These are phyloP conservation scores for Calonectria fujianensis DNA, from an alignment of 2,329 filamentous ascomycete species.

Conservation along the genomic window DNA sequence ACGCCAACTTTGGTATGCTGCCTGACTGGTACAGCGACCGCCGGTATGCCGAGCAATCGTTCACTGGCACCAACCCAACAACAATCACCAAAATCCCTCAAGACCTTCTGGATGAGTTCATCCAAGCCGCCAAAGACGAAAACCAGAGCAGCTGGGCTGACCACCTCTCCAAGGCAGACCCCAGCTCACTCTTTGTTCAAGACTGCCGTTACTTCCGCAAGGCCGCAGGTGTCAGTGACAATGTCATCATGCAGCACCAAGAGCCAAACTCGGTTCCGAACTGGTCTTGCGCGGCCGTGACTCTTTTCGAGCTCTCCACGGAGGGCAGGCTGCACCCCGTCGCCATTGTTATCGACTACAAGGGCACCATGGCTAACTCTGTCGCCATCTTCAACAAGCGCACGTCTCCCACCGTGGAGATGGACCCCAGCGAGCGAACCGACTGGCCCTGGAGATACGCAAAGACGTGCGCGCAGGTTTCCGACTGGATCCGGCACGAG, in stretches of 20 bases:
- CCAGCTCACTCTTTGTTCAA: slow-evolving; percentile 62
- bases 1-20: slow-evolving; percentile 58
- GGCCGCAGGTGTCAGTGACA: slow-evolving; percentile 57
- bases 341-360: slow-evolving; percentile 69
- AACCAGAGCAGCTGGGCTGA: slow-evolving; percentile 59
- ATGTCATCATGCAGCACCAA: slow-evolving; percentile 54
- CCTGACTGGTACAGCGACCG: slow-evolving; percentile 66
- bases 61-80: slow-evolving; percentile 66
- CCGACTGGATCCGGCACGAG: slow-evolving; percentile 70
- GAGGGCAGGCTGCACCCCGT: slow-evolving; percentile 69
- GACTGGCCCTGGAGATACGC: slow-evolving; percentile 73
- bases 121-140: slow-evolving; percentile 57
- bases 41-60: slow-evolving; percentile 66
- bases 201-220: slow-evolving; percentile 66
- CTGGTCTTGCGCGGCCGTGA: slow-evolving; percentile 64
- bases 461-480: slow-evolving; percentile 68
- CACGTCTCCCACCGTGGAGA: slow-evolving; percentile 56
- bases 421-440: slow-evolving; percentile 18
- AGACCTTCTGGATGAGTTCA: slow-evolving; percentile 59
- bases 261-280: slow-evolving; percentile 54
- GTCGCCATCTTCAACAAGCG: slow-evolving; percentile 70
- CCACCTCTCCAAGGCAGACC: slow-evolving; percentile 53
- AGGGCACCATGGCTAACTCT: slow-evolving; percentile 63
- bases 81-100: slow-evolving; percentile 64
- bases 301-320: slow-evolving; percentile 64